Base-by-base conservation (phyloP, 2,329 filamentous ascomycete genomes). In the Colletotrichum siamense region DNA sequence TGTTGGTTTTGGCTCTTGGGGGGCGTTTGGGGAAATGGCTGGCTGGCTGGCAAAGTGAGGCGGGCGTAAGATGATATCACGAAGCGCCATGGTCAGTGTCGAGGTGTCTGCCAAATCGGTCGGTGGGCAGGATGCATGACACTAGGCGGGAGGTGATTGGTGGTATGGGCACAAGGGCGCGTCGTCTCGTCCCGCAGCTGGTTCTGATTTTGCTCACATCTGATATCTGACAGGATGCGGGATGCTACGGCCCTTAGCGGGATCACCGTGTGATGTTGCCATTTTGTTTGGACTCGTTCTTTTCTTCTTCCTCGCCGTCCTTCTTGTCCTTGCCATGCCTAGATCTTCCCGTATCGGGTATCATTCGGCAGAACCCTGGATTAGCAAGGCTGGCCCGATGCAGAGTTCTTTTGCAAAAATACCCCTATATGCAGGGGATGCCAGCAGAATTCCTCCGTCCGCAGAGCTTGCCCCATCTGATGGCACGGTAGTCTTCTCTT, bases 11-110 rank as follows among this genome's bases (percentile, higher is more conserved):
- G 44, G 44, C 44, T 52, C 44, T 52, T 52, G 44, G 44, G 44
- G 44, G 44, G 44, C 39, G 39, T 49, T 49, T 49, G 9, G 39
- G 39, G 39, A 28, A 26, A 24, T 22, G 24, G 30, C 34, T 18
- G n/a, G 30, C 62, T 49, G 15, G 30, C 34, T 10, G 2, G 6
- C 44, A 64, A 69, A 69, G 65, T 73, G 70, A 76, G 70, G 74
- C 74, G 70, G 57, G 70, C 55, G 74, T 76, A 57, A 76, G 64
- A 76, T 76, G 64, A 76, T 76, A 76, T 74, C 74, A 76, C 74
- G 70, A 39, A 64, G 44, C 64, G 74, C 74, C 64, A 65, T 74
- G 64, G n/a, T 61, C 32, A 34, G 34, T 26, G 49, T 36, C 28
- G 13, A 8, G 26, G 15, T 55, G 18, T 55, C 18, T n/a, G 52